phyloP scores from a whole-genome alignment of 805 yeast species.

The Suhomyces vadensis region DNA sequence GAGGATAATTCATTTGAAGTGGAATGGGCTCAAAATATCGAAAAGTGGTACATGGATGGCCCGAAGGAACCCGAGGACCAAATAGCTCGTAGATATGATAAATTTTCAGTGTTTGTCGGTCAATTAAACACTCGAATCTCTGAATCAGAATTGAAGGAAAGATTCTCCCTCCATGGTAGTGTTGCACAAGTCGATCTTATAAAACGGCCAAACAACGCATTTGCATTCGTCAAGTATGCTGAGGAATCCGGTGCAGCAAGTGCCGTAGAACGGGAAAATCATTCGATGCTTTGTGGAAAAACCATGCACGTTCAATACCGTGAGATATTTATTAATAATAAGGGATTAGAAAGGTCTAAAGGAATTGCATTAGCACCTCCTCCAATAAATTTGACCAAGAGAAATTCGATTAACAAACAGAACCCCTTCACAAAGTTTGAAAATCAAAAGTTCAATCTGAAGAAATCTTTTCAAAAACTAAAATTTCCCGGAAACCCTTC shows the following conservation, averaged over 20 bases:
- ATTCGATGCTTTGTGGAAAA: constrained; percentile 67
- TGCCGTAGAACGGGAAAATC: constrained; percentile 85
- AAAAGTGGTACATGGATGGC: constrained; percentile 28
- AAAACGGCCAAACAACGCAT: constrained; percentile 50
- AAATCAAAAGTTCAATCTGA: background rate
- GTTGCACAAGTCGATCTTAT: constrained; percentile 58
- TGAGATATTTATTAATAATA: constrained; percentile 35
- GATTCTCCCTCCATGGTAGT: constrained; percentile 69
- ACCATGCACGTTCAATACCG: constrained; percentile 86
- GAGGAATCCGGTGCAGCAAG: constrained; percentile 76
- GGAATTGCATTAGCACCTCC: constrained; percentile 72
- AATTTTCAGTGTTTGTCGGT: constrained; percentile 75
- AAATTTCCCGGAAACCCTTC: constrained; percentile 14
- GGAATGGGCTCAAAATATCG: constrained; percentile 87
- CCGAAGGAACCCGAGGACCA: constrained; percentile 16
- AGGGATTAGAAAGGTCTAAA: constrained; percentile 20
- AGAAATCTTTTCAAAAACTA: constrained; percentile 5
- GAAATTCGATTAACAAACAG: background rate
- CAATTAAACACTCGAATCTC: constrained; percentile 60
- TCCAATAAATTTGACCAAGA: constrained; percentile 57
- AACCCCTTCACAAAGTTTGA: background rate
- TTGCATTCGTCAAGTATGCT: constrained; percentile 72
- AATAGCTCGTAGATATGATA: constrained; percentile 48
- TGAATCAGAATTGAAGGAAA: constrained; percentile 52
- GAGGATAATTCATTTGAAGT: constrained; percentile 56